Percentiles rank a stretch among this genome's conserved stretches.
phyloP scores from a whole-genome alignment of 805 yeast genomes.

The Hanseniaspora pseudoguilliermondii region DNA sequence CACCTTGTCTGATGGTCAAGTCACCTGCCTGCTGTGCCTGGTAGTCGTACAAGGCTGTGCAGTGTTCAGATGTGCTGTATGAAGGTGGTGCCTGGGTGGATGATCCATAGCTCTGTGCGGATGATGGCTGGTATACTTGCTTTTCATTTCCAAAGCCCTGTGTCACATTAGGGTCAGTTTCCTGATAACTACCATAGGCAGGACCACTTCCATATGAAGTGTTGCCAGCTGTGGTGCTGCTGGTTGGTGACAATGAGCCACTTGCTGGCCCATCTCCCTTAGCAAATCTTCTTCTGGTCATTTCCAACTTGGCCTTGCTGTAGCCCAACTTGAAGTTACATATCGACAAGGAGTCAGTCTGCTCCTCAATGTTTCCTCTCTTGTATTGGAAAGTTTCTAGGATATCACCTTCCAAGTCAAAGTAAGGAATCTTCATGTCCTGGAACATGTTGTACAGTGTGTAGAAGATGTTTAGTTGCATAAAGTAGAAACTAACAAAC shows the following conservation, averaged over 20 bases:
- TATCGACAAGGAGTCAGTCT: constrained; percentile 75
- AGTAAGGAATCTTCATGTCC: constrained; percentile 92
- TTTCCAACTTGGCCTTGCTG: constrained; percentile 71
- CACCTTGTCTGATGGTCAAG: constrained; percentile 75
- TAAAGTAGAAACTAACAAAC: constrained; percentile 86
- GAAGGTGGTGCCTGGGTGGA: constrained; percentile 16
- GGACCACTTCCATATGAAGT: not conserved
- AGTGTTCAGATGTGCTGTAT: constrained; percentile 40
- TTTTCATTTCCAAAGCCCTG: constrained; percentile 5
- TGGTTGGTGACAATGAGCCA: constrained; percentile 15
- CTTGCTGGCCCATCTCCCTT: constrained; percentile 31
- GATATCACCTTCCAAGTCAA: constrained; percentile 74
- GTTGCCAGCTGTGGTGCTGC: not conserved
- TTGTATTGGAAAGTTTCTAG: constrained; percentile 65
- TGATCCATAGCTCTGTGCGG: not conserved
- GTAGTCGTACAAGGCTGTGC: constrained; percentile 86
- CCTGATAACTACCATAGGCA: not conserved
- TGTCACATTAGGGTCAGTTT: not conserved
- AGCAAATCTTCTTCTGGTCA: constrained; percentile 65
- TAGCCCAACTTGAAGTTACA: constrained; percentile 85
- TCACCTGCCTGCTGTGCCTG: constrained; percentile 91
- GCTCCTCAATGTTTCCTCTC: constrained; percentile 84
- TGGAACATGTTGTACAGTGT: constrained; percentile 84
- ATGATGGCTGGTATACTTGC: constrained; percentile 1
- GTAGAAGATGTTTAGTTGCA: constrained; percentile 95